A percentile compares a stretch with the other conserved stretches of the same genome.
These are phyloP conservation scores for Hericium coralloides DNA, from an alignment of 768 basidiomycete species.

Conservation along the genomic window DNA sequence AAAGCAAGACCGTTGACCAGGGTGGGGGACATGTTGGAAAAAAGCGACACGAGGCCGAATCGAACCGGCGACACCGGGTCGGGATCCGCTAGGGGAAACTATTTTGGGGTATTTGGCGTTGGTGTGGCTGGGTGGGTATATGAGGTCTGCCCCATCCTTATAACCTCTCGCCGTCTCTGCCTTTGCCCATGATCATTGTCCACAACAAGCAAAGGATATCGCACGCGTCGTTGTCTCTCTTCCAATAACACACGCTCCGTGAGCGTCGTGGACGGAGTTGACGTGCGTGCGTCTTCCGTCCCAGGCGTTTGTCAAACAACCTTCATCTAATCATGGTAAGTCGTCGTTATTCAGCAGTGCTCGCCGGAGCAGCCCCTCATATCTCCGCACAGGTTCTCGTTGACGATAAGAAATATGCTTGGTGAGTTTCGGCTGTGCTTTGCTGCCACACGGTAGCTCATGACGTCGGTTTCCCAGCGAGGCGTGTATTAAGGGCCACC, in stretches of 20 bases:
- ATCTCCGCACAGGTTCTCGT: conserved; percentile 46
- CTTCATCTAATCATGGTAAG: conserved; percentile 6
- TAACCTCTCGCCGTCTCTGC: not conserved
- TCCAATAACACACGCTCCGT: conserved; percentile 15
- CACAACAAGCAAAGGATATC: conserved; percentile 3
- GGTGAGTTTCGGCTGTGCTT: conserved; percentile 33
- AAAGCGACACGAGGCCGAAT: too few relatives aligned
- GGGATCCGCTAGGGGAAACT: not conserved
- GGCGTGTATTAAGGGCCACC: conserved; percentile 92
- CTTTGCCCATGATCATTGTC: conserved; percentile 15
- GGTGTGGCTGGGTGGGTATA: not conserved
- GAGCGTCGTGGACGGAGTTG: conserved; percentile 16
- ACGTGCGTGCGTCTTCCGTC: conserved; percentile 8
- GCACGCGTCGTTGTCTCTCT: conserved; percentile 11
- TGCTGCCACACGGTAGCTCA: not conserved
- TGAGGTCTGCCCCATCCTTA: not conserved
- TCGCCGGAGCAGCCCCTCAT: not conserved
- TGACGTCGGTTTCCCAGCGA: conserved; percentile 40
- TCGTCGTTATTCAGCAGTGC: not conserved
- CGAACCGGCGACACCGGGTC: too few relatives aligned
- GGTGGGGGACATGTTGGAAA: too few relatives aligned
- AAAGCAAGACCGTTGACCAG: too few relatives aligned
- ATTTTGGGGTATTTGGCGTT: not conserved
- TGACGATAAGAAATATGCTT: conserved; percentile 67
- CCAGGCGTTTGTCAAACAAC: conserved; percentile 5